Conservation (phyloP, 2,329 filamentous ascomycete genomes). For the Raffaelea arxii region DNA sequence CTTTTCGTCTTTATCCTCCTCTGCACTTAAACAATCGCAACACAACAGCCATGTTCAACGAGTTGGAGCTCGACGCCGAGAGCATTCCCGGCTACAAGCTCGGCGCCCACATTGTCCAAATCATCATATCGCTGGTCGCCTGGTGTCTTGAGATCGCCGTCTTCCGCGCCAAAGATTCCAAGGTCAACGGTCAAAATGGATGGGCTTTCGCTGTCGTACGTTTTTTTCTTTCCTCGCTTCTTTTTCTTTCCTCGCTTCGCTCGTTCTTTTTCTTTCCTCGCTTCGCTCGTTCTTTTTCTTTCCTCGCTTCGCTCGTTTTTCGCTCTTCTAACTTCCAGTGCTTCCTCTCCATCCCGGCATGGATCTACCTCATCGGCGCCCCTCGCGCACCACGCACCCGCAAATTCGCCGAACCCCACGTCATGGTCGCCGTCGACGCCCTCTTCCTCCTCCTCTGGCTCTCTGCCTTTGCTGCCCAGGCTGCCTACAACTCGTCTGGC, state of each 20-base stretch:
- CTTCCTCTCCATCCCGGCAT: conserved; percentile 53
- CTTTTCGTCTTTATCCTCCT: background rate
- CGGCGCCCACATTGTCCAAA: conserved; percentile 45
- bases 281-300: too few relatives aligned
- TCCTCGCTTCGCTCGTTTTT: too few relatives aligned
- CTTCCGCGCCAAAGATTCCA: conserved; percentile 37
- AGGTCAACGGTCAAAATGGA: conserved; percentile 46
- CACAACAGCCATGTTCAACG: conserved; percentile 29
- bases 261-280: too few relatives aligned
- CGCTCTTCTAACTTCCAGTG: too few relatives aligned
- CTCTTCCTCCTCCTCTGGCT: conserved; percentile 54
- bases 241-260: too few relatives aligned
- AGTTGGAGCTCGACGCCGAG: conserved; percentile 43
- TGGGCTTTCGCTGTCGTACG: conserved; percentile 57
- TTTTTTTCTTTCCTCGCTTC: conserved; percentile 6
- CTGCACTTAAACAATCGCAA: background rate
- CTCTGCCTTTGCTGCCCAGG: conserved; percentile 56
- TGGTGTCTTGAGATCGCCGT: conserved; percentile 52
- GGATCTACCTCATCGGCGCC: conserved; percentile 56
- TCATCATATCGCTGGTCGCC: conserved; percentile 41
- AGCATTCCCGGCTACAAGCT: conserved; percentile 47
- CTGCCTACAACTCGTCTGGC: conserved; percentile 49
- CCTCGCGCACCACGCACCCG: conserved; percentile 54
- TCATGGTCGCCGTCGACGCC: conserved; percentile 49
- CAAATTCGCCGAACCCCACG: conserved; percentile 51